These are phyloP conservation scores for Beauveria sp. DNA, from an alignment of 2,329 filamentous ascomycete genomes.

Conservation along the genomic window DNA sequence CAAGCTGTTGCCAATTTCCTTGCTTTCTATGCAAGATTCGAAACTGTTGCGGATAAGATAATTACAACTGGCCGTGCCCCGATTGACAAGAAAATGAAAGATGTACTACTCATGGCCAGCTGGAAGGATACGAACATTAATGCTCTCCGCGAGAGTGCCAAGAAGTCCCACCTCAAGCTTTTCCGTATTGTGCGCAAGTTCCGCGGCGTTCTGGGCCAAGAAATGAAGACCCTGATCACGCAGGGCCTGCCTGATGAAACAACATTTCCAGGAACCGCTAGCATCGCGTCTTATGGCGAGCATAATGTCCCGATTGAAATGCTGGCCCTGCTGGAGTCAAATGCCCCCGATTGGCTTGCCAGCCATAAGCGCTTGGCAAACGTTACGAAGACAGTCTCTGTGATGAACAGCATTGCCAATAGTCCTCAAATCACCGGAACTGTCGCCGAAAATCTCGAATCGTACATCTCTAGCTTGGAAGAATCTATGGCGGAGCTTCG, in stretches of 20 bases:
- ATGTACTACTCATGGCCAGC: conserved; percentile 85
- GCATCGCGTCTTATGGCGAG: not conserved
- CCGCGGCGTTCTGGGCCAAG: conserved; percentile 66
- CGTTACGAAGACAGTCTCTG: conserved; percentile 57
- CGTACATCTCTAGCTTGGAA: conserved; percentile 62
- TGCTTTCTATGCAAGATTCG: conserved; percentile 64
- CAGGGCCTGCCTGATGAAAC: conserved; percentile 50
- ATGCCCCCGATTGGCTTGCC: conserved; percentile 31
- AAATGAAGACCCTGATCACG: conserved; percentile 58
- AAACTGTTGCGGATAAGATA: conserved; percentile 54
- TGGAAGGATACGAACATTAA: conserved; percentile 98
- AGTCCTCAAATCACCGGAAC: conserved; percentile 45
- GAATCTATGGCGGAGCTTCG: conserved; percentile 65
- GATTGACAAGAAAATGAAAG: conserved; percentile 88
- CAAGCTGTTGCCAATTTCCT: conserved; percentile 70
- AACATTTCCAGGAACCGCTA: conserved; percentile 18
- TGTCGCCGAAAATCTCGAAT: conserved; percentile 51
- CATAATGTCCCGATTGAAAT: not conserved
- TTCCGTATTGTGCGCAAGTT: conserved; percentile 91
- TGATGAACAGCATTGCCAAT: conserved; percentile 61
- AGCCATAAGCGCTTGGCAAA: conserved; percentile 63
- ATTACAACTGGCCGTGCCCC: conserved; percentile 60
- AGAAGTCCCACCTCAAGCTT: conserved; percentile 82
- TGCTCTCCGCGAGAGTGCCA: conserved; percentile 79
- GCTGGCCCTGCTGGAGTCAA: conserved; percentile 2